Base-by-base conservation (phyloP, 768 basidiomycete species). In the Phallus indusiatus region DNA sequence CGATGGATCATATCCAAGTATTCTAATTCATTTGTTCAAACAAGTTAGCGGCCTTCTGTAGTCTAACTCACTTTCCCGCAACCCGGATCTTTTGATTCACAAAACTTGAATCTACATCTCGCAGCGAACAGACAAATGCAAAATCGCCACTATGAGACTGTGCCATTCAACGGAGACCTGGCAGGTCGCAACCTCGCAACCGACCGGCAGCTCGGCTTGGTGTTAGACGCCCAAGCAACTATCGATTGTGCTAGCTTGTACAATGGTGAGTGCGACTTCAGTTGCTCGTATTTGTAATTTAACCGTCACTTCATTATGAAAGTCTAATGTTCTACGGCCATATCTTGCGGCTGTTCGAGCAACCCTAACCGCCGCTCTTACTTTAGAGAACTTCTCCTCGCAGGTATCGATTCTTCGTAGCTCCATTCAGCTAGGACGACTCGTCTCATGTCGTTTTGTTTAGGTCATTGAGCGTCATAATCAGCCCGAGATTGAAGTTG, bases 381-480 rank as follows among this genome's bases (percentile, higher is more conserved):
- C 94, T 1, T 78, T 99, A 62, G 93, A 99, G 77, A 92, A 94
- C 81, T 99, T 99, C 77, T 83, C 93, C 53, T 98, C 95, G 11
- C 95, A 99, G 81, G 90, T 92, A 71, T 67, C 68, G 59, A 60
- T 60, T 53, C 46, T 56, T 57, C 56, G 53, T 63, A 37, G 47
- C 60, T 48, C 60, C 33, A 20, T 17, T 28, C 2, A 56, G 36
- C 34, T 48, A 50, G 47, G 47, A 48, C 48, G 61, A 24, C 49
- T 60, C 55, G 65, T 47, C 59, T 52, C 22, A 62, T 55, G 61
- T 48, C 66, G 62, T 64, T 54, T 17, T 46, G 61, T 51, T 36
- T 69, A 95, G 91, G 86, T 96, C 60, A 94, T 97, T 54, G 95
- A 97, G 72, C 78, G 95, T 52, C 95, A 97, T 75, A 97, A 98